Percentiles rank a stretch among this genome's conserved stretches.
These are phyloP conservation scores for Xylaria sp. DNA, from an alignment of 2,329 filamentous ascomycete genomes.

Conservation along the genomic window DNA sequence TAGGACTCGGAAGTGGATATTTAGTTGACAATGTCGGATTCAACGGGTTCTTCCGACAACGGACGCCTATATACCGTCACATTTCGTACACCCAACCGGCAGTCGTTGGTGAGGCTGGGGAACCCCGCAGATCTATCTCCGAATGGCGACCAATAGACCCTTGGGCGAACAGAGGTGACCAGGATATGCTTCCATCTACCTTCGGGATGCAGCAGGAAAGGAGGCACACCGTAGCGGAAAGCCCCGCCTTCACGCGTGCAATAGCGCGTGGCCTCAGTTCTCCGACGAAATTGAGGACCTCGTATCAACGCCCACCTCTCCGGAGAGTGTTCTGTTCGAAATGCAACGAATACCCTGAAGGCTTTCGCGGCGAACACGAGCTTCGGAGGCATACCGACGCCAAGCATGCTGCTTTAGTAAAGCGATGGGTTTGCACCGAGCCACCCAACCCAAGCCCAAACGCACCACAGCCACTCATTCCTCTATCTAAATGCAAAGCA, in stretches of 20 bases:
- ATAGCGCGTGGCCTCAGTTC: constrained; percentile 56
- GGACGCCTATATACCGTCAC: constrained; percentile 50
- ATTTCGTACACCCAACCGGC: constrained; percentile 50
- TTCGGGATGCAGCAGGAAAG: constrained; percentile 50
- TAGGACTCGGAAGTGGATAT: constrained; percentile 60
- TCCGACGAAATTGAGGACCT: constrained; percentile 56
- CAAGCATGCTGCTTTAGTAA: constrained; percentile 66
- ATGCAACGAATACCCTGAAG: constrained; percentile 84
- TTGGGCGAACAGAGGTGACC: constrained; percentile 51
- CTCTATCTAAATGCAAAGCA: constrained; percentile 66
- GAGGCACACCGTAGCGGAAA: constrained; percentile 61
- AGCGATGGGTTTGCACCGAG: constrained; percentile 67
- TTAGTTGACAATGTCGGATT: constrained; percentile 52
- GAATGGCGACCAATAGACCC: constrained; percentile 55
- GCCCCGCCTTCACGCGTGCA: constrained; percentile 55
- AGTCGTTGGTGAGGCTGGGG: constrained; percentile 49
- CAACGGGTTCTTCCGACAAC: constrained; percentile 57
- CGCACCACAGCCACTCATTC: constrained; percentile 61
- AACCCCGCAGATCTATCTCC: constrained; percentile 53
- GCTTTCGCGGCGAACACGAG: constrained; percentile 92
- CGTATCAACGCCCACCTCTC: constrained; percentile 67
- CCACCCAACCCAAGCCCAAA: constrained; percentile 54
- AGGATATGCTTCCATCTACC: constrained; percentile 42
- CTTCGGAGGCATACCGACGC: constrained; percentile 74
- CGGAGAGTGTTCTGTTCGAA: constrained; percentile 80